phyloP scores from a whole-genome alignment of 805 yeast genomes.

The Kodamaea jinghongensis region DNA sequence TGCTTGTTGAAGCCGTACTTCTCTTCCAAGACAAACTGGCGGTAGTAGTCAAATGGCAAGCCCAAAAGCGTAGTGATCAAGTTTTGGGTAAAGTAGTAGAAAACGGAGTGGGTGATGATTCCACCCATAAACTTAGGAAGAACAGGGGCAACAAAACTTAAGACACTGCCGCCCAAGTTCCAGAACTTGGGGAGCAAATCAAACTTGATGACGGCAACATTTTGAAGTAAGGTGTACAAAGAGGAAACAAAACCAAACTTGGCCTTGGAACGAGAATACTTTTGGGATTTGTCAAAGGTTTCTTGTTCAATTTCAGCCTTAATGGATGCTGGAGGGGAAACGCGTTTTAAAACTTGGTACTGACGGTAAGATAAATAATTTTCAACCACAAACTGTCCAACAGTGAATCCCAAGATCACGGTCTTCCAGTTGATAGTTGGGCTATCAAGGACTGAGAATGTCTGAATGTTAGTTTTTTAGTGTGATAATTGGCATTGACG shows the following conservation, averaged over 20 bases:
- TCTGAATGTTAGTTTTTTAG: slow-evolving; percentile 16
- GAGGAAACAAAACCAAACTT: slow-evolving; percentile 60
- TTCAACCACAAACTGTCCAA: slow-evolving; percentile 74
- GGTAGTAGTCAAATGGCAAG: slow-evolving; percentile 71
- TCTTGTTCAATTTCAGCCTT: slow-evolving; percentile 66
- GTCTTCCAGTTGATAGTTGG: slow-evolving; percentile 79
- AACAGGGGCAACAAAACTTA: slow-evolving; percentile 49
- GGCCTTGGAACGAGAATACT: slow-evolving; percentile 77
- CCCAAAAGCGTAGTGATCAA: slow-evolving; percentile 52
- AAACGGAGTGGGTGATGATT: slow-evolving; percentile 65
- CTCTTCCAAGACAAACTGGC: slow-evolving; percentile 87
- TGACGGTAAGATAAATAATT: slow-evolving; percentile 75
- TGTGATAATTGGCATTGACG: neutral
- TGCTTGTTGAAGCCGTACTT: slow-evolving; percentile 89
- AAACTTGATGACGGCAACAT: slow-evolving; percentile 53
- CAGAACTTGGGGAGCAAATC: slow-evolving; percentile 48
- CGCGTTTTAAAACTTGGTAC: slow-evolving; percentile 56
- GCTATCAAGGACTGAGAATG: slow-evolving; percentile 56
- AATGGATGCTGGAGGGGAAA: slow-evolving; percentile 63
- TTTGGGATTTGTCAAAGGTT: slow-evolving; percentile 73
- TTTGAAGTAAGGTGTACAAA: slow-evolving; percentile 51
- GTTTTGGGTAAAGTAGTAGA: slow-evolving; percentile 54
- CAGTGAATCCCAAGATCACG: slow-evolving; percentile 68
- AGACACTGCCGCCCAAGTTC: slow-evolving; percentile 55
- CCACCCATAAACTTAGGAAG: slow-evolving; percentile 47